These are phyloP conservation scores for Ceratobasidium sp. DNA, from an alignment of 1,284 basidiomycete species.

Conservation along the genomic window DNA sequence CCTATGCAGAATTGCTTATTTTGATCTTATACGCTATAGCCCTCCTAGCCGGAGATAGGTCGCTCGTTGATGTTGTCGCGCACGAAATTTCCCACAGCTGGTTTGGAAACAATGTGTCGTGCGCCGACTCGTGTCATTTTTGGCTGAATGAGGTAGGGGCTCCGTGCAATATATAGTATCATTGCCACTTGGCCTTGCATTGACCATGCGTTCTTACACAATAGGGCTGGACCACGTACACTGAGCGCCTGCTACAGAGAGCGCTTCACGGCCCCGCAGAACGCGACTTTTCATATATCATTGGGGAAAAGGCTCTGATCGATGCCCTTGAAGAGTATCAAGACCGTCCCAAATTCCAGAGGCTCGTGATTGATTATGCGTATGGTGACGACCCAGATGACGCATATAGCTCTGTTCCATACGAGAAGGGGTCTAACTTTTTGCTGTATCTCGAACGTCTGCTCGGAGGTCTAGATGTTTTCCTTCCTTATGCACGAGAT, in stretches of 20 bases:
- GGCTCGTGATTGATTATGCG: slow-evolving; percentile 81
- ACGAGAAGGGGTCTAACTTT: slow-evolving; percentile 79
- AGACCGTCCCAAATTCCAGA: slow-evolving; percentile 74
- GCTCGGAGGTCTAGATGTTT: slow-evolving; percentile 85
- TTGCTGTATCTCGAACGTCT: slow-evolving; percentile 71
- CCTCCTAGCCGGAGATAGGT: slow-evolving; percentile 80
- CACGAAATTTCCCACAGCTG: slow-evolving; percentile 53
- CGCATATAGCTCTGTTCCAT: slow-evolving; percentile 69
- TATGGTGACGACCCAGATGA: slow-evolving; percentile 87
- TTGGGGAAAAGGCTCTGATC: slow-evolving; percentile 74
- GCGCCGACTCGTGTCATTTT: slow-evolving; percentile 60
- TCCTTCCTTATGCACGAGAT: slow-evolving; percentile 79
- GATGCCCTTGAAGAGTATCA: slow-evolving; percentile 61
- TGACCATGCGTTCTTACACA: neutral
- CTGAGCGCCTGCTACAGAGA: slow-evolving; percentile 82
- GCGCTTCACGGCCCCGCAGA: slow-evolving; percentile 76
- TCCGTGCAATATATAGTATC: neutral
- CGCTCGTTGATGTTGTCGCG: slow-evolving; percentile 84
- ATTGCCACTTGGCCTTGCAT: neutral
- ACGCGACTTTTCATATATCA: slow-evolving; percentile 80
- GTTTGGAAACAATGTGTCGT: slow-evolving; percentile 50
- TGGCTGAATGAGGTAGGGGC: slow-evolving; percentile 80
- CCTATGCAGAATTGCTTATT: neutral
- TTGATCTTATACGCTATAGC: slow-evolving; percentile 53
- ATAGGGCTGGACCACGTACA: slow-evolving; percentile 87